Conservation (phyloP, 2,329 filamentous ascomycete genomes). For the Epichloe festucae region DNA sequence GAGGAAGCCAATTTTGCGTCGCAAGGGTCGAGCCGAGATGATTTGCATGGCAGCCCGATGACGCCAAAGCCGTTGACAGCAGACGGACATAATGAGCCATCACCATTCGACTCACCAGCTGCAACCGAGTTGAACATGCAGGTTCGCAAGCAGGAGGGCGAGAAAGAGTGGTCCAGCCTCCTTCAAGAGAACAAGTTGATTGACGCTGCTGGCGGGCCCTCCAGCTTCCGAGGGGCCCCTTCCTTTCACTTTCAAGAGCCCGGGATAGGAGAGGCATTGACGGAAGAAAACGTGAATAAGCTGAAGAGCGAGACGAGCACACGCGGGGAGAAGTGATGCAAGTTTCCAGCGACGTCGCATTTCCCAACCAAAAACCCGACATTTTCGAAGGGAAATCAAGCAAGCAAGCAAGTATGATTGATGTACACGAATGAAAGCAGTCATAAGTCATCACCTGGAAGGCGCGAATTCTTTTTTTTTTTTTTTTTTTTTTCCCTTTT, state of each 20-base stretch:
- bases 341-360: too few species aligned
- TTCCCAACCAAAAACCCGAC: too few species aligned
- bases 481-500: too few species aligned
- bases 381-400: too few species aligned
- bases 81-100: slow-evolving; percentile 26
- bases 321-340: not conserved
- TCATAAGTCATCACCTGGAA: too few species aligned
- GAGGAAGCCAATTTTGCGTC: slow-evolving; percentile 13
- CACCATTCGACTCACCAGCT: slow-evolving; percentile 26
- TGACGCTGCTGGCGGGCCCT: slow-evolving; percentile 29
- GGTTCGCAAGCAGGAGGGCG: slow-evolving; percentile 22
- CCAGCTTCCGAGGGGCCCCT: slow-evolving; percentile 16
- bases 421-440: too few species aligned
- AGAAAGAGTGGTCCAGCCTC: slow-evolving; percentile 28
- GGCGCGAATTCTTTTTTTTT: too few species aligned
- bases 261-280: slow-evolving; percentile 31
- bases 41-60: slow-evolving; percentile 18
- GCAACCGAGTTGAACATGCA: slow-evolving; percentile 20
- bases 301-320: slow-evolving; percentile 24
- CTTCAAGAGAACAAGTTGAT: slow-evolving; percentile 35
- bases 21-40: slow-evolving; percentile 12
- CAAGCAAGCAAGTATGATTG: too few species aligned
- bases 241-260: slow-evolving; percentile 24
- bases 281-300: slow-evolving; percentile 40
- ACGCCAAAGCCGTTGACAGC: slow-evolving; percentile 28